Percentiles rank a stretch among this genome's conserved stretches.
Conservation (phyloP, 2,329 filamentous ascomycete species). For the Aspergillus brunneoviolaceus region DNA sequence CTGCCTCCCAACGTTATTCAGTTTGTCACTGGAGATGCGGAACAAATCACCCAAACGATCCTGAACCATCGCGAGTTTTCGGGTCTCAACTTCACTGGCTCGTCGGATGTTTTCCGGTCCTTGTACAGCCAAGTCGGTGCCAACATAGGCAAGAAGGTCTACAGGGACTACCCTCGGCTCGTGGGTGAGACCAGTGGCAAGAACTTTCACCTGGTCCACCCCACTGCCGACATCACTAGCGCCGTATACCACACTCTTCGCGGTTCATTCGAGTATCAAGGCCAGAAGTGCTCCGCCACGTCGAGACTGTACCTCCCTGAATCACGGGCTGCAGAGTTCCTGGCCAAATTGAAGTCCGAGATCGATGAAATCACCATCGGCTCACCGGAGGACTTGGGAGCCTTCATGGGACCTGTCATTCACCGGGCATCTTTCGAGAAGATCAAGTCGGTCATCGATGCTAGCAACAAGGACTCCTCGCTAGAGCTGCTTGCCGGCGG, state of each 20-base stretch:
- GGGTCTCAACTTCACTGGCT: conserved; percentile 86
- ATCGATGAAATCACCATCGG: conserved; percentile 69
- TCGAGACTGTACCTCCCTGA: conserved; percentile 74
- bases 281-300: conserved; percentile 83
- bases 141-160: conserved; percentile 74
- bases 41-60: conserved; percentile 73
- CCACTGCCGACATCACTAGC: conserved; percentile 70
- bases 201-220: conserved; percentile 83
- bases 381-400: conserved; percentile 41
- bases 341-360: conserved; percentile 62
- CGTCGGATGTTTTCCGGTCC: conserved; percentile 82
- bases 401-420: conserved; percentile 83
- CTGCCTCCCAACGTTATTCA: conserved; percentile 87
- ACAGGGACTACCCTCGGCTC: conserved; percentile 77
- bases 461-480: conserved; percentile 68
- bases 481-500: conserved; percentile 72
- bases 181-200: conserved; percentile 88
- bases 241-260: conserved; percentile 77
- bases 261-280: conserved; percentile 83
- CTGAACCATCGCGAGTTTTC: conserved; percentile 77
- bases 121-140: conserved; percentile 82
- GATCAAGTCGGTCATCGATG: conserved; percentile 70
- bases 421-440: conserved; percentile 77
- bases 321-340: conserved; percentile 71
- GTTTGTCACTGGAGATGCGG: conserved; percentile 85